Conservation (phyloP, 2,329 filamentous ascomycete genomes). For the Arachnomyces sp. region DNA sequence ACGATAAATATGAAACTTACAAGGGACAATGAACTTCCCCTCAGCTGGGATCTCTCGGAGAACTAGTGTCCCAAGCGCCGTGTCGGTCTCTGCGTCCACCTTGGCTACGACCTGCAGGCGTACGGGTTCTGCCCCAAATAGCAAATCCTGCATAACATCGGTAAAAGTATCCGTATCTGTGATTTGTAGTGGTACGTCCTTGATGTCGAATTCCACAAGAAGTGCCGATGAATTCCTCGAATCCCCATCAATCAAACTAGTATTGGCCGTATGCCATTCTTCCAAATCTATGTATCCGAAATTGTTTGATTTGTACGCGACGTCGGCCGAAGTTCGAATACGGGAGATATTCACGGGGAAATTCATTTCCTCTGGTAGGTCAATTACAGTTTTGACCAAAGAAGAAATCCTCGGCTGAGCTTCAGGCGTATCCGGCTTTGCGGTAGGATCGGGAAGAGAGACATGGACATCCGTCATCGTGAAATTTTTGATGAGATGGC, state of each 20-base stretch:
- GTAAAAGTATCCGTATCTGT: slow-evolving; percentile 71
- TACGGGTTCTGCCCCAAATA: slow-evolving; percentile 66
- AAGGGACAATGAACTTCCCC: slow-evolving; percentile 83
- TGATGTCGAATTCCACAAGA: slow-evolving; percentile 65
- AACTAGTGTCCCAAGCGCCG: slow-evolving; percentile 69
- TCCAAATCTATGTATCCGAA: slow-evolving; percentile 71
- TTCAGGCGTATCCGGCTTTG: slow-evolving; percentile 64
- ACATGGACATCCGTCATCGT: slow-evolving; percentile 80
- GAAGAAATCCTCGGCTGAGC: slow-evolving; percentile 74
- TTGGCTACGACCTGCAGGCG: slow-evolving; percentile 65
- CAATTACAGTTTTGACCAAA: slow-evolving; percentile 68
- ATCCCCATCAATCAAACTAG: slow-evolving; percentile 56
- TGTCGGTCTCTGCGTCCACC: slow-evolving; percentile 75
- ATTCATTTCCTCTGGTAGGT: slow-evolving; percentile 76
- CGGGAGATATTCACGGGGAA: slow-evolving; percentile 70
- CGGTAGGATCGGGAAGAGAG: slow-evolving; percentile 68
- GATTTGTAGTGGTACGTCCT: slow-evolving; percentile 72
- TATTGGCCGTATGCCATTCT: slow-evolving; percentile 79
- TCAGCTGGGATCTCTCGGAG: slow-evolving; percentile 75
- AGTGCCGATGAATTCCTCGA: slow-evolving; percentile 54
- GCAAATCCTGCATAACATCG: slow-evolving; percentile 67
- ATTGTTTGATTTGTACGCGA: slow-evolving; percentile 68
- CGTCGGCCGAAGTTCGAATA: slow-evolving; percentile 68
- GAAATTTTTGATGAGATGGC: slow-evolving; percentile 79
- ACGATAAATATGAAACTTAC: slow-evolving; percentile 53